Evolutionary conservation across 345 rosid genomes (phyloP).

Genomic region (Populus tremula): DNA sequence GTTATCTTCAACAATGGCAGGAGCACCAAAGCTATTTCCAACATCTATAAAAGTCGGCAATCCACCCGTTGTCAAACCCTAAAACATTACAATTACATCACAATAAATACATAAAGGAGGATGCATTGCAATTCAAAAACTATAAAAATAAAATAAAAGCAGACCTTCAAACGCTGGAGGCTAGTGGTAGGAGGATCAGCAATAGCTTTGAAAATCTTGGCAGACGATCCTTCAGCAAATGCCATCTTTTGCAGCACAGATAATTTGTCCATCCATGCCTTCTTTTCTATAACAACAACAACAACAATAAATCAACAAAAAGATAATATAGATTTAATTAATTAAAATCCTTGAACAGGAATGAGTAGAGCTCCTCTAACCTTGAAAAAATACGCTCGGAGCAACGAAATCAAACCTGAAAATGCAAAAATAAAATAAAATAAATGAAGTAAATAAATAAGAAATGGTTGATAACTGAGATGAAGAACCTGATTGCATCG

Average conservation of each 20-base stretch:
- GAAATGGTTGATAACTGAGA: background rate
- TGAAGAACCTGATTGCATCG: slow-evolving; percentile 65
- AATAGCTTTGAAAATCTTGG: slow-evolving; percentile 83
- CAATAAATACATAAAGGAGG: background rate
- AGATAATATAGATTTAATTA: background rate
- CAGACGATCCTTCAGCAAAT: slow-evolving; percentile 48
- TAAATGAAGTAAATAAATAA: background rate
- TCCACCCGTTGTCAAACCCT: slow-evolving; percentile 96
- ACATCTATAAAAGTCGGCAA: slow-evolving; percentile 91
- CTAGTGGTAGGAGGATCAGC: slow-evolving; percentile 99
- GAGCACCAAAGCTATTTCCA: slow-evolving; percentile 93
- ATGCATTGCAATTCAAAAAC: background rate
- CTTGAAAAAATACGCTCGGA: slow-evolving; percentile 66
- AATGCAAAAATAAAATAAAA: background rate
- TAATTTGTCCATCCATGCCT: slow-evolving; percentile 93
- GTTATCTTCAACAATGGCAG: slow-evolving; percentile 88
- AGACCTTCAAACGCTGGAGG: slow-evolving; percentile 84
- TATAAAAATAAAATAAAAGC: background rate
- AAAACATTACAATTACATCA: slow-evolving; percentile 4
- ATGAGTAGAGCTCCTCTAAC: slow-evolving; percentile 20
- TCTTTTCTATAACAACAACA: slow-evolving; percentile 33
- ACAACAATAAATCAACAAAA: background rate
- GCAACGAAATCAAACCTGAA: slow-evolving; percentile 80
- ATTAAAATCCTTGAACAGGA: too few relatives aligned
- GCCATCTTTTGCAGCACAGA: slow-evolving; percentile 66